Base-by-base conservation (phyloP, 805 yeast genomes). In the Kodamaea sagamina region DNA sequence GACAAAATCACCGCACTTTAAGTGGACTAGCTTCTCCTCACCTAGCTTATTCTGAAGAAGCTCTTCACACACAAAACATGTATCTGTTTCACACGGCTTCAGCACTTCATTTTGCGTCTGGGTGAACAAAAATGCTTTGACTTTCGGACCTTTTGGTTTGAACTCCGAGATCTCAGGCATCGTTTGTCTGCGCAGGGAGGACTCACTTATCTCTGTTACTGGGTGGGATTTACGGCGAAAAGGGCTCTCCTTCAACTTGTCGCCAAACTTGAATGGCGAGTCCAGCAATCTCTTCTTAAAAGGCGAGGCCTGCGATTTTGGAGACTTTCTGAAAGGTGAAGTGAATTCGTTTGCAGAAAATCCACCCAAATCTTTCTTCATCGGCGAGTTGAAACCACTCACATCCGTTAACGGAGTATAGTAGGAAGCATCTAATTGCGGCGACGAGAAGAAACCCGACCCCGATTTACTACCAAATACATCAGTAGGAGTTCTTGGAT, bases 21-120 rank as follows among this genome's bases (percentile, higher is more conserved):
- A 61, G 43, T 71, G 73, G 10, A 81, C 59, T 1, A 79, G 58
- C 35, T 63, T 67, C 50, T 74, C 82, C 8, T 71, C 65, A 13
- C 59, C 59, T 19, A 75, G 61, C 37, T 73, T 75, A 21, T 72
- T 67, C 12, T 68, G 66, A 4, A 81, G 57, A 2, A 71, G 65
- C 39, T 81, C 81, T 5, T 72, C 72, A 54, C 89, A 82, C 11
- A 82, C 65, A 41, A 72, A 71, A 47, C 80, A 81, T 10, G 17
- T 24, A 13, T 42, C 46, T 11, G 19, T 39, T 5, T 36, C 26
- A n/a, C 13, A 27, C 2, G 43, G 41, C 12, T 29, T 36, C 21
- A 29, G 36, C 6, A 34, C 13, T 10, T 36, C 10, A 3, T 22
- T 22, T 19, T 47, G 52, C 4, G 52, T 47, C 39, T 58, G 56